Evolutionary conservation across 192 early-diverging fungal genomes (phyloP).

Genomic region (Backusella psychrophila): DNA sequence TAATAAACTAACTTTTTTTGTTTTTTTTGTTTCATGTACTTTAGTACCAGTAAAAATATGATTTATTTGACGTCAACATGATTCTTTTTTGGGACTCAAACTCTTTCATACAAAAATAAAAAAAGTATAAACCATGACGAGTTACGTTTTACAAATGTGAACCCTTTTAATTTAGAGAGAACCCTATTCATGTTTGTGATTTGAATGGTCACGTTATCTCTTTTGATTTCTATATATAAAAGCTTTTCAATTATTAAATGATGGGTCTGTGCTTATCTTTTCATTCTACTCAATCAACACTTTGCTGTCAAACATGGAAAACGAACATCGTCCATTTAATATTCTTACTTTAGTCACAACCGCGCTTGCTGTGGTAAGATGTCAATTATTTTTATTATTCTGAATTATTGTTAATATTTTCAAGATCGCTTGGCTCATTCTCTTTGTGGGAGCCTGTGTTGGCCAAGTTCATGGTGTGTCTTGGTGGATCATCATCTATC

Average conservation of each 20-base stretch:
- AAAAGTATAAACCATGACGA: background rate
- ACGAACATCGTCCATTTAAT: background rate
- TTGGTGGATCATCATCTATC: conserved; percentile 35
- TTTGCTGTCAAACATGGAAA: background rate
- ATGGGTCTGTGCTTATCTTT: background rate
- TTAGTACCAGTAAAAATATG: conserved; percentile 13
- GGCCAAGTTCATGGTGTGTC: background rate
- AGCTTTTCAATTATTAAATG: background rate
- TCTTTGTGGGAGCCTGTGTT: conserved; percentile 29
- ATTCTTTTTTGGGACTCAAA: background rate
- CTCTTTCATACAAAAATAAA: conserved; percentile 6
- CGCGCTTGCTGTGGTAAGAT: background rate
- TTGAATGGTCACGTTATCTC: background rate
- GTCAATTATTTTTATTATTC: background rate
- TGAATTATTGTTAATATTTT: background rate
- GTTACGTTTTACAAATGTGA: conserved; percentile 1
- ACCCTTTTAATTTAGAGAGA: background rate
- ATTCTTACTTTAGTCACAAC: background rate
- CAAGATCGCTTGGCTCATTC: conserved; percentile 32
- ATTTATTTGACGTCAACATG: conserved; percentile 1
- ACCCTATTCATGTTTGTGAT: background rate
- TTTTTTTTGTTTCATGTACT: background rate
- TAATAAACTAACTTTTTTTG: background rate
- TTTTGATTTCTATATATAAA: background rate
- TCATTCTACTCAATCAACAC: background rate